These are phyloP conservation scores for Daldinia decipiens DNA, from an alignment of 495 filamentous ascomycete species.

Conservation along the genomic window DNA sequence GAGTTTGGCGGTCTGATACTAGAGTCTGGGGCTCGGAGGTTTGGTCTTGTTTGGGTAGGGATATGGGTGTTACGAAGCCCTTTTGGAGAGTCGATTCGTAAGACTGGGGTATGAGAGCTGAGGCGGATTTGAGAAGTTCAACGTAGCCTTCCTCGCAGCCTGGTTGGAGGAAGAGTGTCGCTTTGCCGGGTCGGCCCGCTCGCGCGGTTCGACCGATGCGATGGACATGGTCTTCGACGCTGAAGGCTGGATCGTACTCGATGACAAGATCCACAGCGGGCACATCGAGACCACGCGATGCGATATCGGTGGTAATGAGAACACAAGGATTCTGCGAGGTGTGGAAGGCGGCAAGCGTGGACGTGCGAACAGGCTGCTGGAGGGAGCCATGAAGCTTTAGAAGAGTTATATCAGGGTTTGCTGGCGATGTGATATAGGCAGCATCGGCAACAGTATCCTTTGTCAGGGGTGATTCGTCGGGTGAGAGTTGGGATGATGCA, in stretches of 20 bases:
- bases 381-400: constrained; percentile 95
- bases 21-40: constrained; percentile 32
- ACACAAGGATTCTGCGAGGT: constrained; percentile 72
- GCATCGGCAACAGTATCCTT: constrained; percentile 56
- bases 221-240: constrained; percentile 89
- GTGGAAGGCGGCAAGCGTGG: constrained; percentile 83
- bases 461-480: constrained; percentile 47
- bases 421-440: constrained; percentile 60
- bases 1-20: constrained; percentile 50
- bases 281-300: constrained; percentile 91
- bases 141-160: constrained; percentile 92
- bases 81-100: constrained; percentile 65
- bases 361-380: constrained; percentile 82
- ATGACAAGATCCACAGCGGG: constrained; percentile 93
- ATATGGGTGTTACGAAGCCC: constrained; percentile 59
- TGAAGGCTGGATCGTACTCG: constrained; percentile 95
- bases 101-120: constrained; percentile 50
- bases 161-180: constrained; percentile 87
- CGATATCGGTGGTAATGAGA: constrained; percentile 93
- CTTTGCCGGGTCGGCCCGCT: constrained; percentile 87
- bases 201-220: constrained; percentile 94
- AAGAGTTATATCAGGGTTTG: constrained; percentile 68
- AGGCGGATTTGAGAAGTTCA: constrained; percentile 66
- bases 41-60: constrained; percentile 49
- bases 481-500: constrained; percentile 46